A percentile compares a stretch with the other conserved stretches of the same genome.
Conservation (phyloP, 1,284 basidiomycete species). For the Melampsora larici-populina region DNA sequence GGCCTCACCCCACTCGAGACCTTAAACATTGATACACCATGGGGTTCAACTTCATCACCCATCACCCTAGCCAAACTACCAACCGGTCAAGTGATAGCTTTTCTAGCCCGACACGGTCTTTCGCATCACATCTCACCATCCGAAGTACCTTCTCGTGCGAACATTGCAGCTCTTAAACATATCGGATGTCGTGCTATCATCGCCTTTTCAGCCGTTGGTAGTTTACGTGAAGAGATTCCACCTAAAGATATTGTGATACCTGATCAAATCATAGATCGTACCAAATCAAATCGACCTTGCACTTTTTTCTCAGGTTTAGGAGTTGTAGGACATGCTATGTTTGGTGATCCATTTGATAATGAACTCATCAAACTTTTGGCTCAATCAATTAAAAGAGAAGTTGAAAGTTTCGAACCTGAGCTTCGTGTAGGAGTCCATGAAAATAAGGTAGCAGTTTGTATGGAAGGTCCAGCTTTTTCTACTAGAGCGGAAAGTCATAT, state of each 20-base stretch:
- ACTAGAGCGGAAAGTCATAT: constrained; percentile 91
- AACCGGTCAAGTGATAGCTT: constrained; percentile 75
- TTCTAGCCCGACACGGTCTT: constrained; percentile 83
- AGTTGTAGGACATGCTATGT: constrained; percentile 86
- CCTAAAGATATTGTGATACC: constrained; percentile 78
- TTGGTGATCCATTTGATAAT: constrained; percentile 68
- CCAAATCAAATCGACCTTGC: constrained; percentile 79
- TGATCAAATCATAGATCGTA: constrained; percentile 90
- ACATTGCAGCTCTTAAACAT: constrained; percentile 91
- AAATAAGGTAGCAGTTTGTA: constrained; percentile 83
- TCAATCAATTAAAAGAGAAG: constrained; percentile 64
- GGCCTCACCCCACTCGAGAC: constrained; percentile 73
- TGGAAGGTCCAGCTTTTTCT: constrained; percentile 91
- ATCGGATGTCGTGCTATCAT: constrained; percentile 84
- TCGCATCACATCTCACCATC: constrained; percentile 72
- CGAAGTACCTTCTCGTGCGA: constrained; percentile 76
- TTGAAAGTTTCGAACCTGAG: constrained; percentile 60
- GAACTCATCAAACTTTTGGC: constrained; percentile 67
- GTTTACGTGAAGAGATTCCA: constrained; percentile 83
- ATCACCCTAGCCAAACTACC: constrained; percentile 81
- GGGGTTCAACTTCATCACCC: constrained; percentile 87
- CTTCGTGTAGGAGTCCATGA: constrained; percentile 64
- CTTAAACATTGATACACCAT: constrained; percentile 65
- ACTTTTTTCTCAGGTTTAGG: constrained; percentile 74
- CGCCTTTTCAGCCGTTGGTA: constrained; percentile 93